A percentile compares a stretch with the other conserved stretches of the same genome.
Evolutionary conservation across 176 grass and related monocot species (phyloP).

Genomic region (Tillandsia fasciculata): DNA sequence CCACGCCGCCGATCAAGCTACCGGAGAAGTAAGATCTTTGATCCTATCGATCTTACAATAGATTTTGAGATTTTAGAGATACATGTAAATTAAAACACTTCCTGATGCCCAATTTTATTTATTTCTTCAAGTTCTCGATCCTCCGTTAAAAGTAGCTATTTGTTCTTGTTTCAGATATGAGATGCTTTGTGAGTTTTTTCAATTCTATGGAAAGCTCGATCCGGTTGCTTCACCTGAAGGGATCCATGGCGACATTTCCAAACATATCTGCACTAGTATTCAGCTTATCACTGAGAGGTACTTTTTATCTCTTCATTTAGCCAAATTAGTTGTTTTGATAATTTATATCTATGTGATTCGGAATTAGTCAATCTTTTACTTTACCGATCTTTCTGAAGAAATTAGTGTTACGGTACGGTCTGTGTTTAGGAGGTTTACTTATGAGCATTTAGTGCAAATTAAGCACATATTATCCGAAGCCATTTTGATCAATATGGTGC

Average conservation of each 20-base stretch:
- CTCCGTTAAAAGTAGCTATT: not conserved
- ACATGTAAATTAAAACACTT: not conserved
- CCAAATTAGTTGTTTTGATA: conserved; percentile 1
- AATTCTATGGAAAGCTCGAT: conserved; percentile 72
- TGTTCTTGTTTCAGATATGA: conserved; percentile 40
- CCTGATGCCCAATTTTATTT: not conserved
- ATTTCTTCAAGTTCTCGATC: not conserved
- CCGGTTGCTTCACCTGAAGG: conserved; percentile 56
- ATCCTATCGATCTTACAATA: not conserved
- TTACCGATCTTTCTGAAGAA: not conserved
- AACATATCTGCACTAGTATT: conserved; percentile 54
- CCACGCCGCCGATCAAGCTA: conserved; percentile 36
- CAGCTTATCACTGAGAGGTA: conserved; percentile 57
- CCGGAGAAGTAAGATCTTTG: conserved; percentile 46
- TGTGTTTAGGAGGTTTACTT: conserved; percentile 60
- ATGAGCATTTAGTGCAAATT: conserved; percentile 64
- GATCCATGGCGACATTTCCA: conserved; percentile 47
- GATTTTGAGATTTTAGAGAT: not conserved
- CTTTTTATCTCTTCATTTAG: not conserved
- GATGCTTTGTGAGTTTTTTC: conserved; percentile 65
- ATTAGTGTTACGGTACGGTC: conserved; percentile 7
- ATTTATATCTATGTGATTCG: not conserved
- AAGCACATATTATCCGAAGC: conserved; percentile 69
- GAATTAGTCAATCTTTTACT: not conserved
- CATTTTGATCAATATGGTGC: conserved; percentile 56